Conservation (phyloP, 2,329 filamentous ascomycete species). For the Nigrospora sphaerica region DNA sequence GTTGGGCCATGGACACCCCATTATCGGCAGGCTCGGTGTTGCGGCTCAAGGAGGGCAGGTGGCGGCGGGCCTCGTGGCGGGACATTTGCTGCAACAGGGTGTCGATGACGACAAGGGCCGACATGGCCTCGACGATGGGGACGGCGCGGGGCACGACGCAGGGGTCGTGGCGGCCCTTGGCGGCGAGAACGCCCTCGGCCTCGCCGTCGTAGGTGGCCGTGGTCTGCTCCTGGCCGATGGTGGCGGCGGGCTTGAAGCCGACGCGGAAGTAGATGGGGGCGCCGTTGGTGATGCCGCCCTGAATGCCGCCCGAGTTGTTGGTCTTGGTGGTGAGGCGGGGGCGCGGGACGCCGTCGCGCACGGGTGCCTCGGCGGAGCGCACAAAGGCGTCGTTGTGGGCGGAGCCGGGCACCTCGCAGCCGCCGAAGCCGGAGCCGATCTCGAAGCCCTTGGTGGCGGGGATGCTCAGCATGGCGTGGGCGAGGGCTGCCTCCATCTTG, state of each 20-base stretch:
- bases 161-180: slow-evolving; percentile 91
- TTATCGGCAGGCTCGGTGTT: slow-evolving; percentile 20
- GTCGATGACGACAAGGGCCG: slow-evolving; percentile 80
- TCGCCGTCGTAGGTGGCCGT: slow-evolving; percentile 74
- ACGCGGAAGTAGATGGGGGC: slow-evolving; percentile 91
- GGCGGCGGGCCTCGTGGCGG: slow-evolving; percentile 37
- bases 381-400: slow-evolving; percentile 87
- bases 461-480: slow-evolving; percentile 90
- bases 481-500: slow-evolving; percentile 87
- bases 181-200: slow-evolving; percentile 67
- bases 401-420: slow-evolving; percentile 80
- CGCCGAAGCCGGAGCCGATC: slow-evolving; percentile 85
- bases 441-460: slow-evolving; percentile 95
- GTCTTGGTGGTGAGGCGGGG: slow-evolving; percentile 77
- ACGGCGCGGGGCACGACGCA: slow-evolving; percentile 86
- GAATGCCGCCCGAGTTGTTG: slow-evolving; percentile 91
- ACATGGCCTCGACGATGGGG: slow-evolving; percentile 88
- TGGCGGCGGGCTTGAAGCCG: slow-evolving; percentile 91
- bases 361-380: slow-evolving; percentile 38
- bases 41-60: slow-evolving; percentile 33
- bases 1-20: slow-evolving; percentile 15
- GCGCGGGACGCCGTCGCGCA: slow-evolving; percentile 35
- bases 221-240: slow-evolving; percentile 81
- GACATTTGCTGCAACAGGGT: slow-evolving; percentile 76
- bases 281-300: slow-evolving; percentile 92